Percentiles rank a stretch among this genome's conserved stretches.
phyloP scores from a whole-genome alignment of 805 yeast genomes.

The Trichomonascus vanleenenianus region DNA sequence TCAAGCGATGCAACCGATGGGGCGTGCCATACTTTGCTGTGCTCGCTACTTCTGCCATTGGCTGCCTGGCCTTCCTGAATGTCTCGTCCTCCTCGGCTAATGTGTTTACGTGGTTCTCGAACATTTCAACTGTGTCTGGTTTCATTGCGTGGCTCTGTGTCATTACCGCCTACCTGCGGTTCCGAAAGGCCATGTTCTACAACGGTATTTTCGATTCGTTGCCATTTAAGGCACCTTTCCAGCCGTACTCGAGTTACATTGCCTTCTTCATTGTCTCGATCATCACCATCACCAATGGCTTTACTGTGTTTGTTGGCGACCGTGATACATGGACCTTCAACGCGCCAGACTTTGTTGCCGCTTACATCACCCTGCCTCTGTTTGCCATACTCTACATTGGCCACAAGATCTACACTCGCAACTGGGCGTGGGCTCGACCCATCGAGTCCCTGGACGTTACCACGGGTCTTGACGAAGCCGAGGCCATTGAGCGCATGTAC shows the following conservation, averaged over 20 bases:
- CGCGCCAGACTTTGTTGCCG: conserved; percentile 56
- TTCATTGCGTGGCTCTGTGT: conserved; percentile 56
- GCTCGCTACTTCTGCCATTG: conserved; percentile 52
- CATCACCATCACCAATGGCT: conserved; percentile 66
- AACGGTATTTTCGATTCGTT: conserved; percentile 48
- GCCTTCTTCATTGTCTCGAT: conserved; percentile 42
- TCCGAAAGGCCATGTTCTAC: conserved; percentile 53
- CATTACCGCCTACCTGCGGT: conserved; percentile 47
- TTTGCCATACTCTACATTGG: conserved; percentile 47
- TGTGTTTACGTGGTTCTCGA: conserved; percentile 59
- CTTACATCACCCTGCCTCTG: conserved; percentile 60
- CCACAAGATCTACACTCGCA: conserved; percentile 42
- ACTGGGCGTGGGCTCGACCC: conserved; percentile 42
- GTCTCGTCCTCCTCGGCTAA: conserved; percentile 43
- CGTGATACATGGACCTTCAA: conserved; percentile 32
- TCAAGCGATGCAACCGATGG: conserved; percentile 49
- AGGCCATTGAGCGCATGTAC: conserved; percentile 48
- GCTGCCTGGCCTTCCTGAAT: conserved; percentile 60
- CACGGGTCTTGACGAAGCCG: conserved; percentile 44
- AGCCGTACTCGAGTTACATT: conserved; percentile 52
- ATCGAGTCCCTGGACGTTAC: conserved; percentile 51
- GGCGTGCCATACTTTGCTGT: conserved; percentile 77
- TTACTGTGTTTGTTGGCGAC: conserved; percentile 49
- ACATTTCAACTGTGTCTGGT: conserved; percentile 59
- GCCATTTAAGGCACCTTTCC: conserved; percentile 48